Evolutionary conservation across 345 rosid species (phyloP).

Genomic region (Orychophragmus violaceus): DNA sequence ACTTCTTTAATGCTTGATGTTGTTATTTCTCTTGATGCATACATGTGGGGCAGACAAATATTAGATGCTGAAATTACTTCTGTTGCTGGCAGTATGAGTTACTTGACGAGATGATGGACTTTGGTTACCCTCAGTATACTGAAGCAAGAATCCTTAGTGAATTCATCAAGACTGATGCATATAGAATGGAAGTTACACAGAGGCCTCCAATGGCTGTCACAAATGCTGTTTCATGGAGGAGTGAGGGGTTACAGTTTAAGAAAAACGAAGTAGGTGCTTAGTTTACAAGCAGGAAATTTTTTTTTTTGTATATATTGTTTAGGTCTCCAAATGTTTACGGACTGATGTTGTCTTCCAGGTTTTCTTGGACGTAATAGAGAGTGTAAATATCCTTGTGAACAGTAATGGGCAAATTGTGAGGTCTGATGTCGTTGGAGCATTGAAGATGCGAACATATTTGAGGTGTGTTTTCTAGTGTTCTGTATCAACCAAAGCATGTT

Average conservation of each 20-base stretch:
- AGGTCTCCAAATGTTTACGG: constrained; percentile 10
- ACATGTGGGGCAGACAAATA: background rate
- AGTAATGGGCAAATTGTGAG: constrained; percentile 92
- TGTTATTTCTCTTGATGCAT: background rate
- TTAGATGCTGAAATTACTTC: constrained; percentile 1
- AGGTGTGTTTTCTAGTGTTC: constrained; percentile 44
- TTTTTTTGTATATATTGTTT: background rate
- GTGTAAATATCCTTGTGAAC: constrained; percentile 91
- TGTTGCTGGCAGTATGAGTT: constrained; percentile 63
- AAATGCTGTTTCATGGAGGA: constrained; percentile 84
- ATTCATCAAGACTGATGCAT: constrained; percentile 83
- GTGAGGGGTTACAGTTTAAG: constrained; percentile 69
- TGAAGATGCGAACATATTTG: constrained; percentile 95
- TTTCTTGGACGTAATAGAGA: constrained; percentile 91
- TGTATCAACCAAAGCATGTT: background rate
- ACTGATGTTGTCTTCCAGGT: constrained; percentile 44
- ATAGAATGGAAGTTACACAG: constrained; percentile 75
- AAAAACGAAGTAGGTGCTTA: constrained; percentile 55
- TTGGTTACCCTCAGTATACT: constrained; percentile 74
- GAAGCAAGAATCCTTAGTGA: constrained; percentile 78
- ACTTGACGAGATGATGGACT: constrained; percentile 89
- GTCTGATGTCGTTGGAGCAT: constrained; percentile 94
- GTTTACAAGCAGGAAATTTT: background rate
- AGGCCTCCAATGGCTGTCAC: constrained; percentile 91
- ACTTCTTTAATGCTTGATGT: background rate